These are phyloP conservation scores for Pistacia integerrima DNA, from an alignment of 345 rosid species.

Conservation along the genomic window DNA sequence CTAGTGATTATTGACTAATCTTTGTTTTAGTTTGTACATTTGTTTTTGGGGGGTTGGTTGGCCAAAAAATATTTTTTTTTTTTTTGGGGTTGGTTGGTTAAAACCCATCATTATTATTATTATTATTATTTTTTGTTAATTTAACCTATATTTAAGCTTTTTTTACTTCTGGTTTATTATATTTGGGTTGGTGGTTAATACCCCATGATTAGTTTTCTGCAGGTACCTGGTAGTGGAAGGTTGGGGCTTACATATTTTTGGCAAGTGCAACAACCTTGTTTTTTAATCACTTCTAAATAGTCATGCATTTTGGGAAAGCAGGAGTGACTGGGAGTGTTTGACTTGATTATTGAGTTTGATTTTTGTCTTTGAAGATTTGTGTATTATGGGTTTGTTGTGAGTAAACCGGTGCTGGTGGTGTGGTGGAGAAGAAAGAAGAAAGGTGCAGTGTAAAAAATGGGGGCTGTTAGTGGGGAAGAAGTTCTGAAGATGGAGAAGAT, in stretches of 20 bases:
- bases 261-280: constrained; percentile 43
- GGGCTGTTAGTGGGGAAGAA: constrained; percentile 77
- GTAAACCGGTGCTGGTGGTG: constrained; percentile 22
- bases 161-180: constrained; percentile 38
- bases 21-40: constrained; percentile 14
- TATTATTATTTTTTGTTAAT: constrained; percentile 33
- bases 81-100: constrained; percentile 33
- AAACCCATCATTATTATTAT: constrained; percentile 34
- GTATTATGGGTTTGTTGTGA: constrained; percentile 30
- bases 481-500: constrained; percentile 69
- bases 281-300: constrained; percentile 37
- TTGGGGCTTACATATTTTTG: constrained; percentile 30
- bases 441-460: constrained; percentile 52
- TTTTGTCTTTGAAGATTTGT: constrained; percentile 26
- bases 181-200: constrained; percentile 46
- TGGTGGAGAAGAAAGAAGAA: constrained; percentile 24
- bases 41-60: constrained; percentile 29
- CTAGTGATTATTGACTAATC: constrained; percentile 13
- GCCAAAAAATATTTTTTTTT: background rate
- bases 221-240: constrained; percentile 33
- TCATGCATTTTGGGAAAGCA: constrained; percentile 41
- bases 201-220: constrained; percentile 41
- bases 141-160: constrained; percentile 34
- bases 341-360: constrained; percentile 16
- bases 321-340: constrained; percentile 27